Evolutionary conservation across 2,329 filamentous ascomycete species (phyloP).

Genomic region (Coniochaeta sp.): DNA sequence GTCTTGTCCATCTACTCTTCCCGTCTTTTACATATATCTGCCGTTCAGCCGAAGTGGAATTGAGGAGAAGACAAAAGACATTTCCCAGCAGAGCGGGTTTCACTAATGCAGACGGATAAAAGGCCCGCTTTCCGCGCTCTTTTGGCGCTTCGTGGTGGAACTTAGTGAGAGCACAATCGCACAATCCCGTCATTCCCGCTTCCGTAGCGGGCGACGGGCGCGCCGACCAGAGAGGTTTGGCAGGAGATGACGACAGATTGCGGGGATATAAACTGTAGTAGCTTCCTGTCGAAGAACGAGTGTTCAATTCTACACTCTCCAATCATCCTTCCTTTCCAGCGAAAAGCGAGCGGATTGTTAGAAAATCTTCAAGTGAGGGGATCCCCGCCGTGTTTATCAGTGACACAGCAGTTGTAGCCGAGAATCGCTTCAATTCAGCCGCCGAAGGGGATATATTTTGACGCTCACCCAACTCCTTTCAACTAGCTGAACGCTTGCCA

Average conservation of each 20-base stretch:
- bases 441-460: background rate
- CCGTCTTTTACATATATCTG: background rate
- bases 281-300: background rate
- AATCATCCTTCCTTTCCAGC: background rate
- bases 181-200: background rate
- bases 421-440: conserved; percentile 1
- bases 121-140: background rate
- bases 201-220: background rate
- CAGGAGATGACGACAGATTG: background rate
- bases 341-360: background rate
- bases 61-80: background rate
- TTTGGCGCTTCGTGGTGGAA: background rate
- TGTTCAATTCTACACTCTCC: background rate
- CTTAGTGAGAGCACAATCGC: background rate
- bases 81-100: background rate
- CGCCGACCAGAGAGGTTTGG: background rate
- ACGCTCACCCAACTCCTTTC: background rate
- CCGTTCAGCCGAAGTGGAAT: background rate
- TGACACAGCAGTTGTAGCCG: background rate
- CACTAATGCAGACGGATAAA: background rate
- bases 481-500: background rate
- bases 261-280: background rate
- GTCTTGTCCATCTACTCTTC: too few species aligned
- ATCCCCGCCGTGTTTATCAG: background rate
- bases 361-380: too few species aligned